Evolutionary conservation across 495 filamentous ascomycete genomes (phyloP).

Genomic region (Tuber indicum): DNA sequence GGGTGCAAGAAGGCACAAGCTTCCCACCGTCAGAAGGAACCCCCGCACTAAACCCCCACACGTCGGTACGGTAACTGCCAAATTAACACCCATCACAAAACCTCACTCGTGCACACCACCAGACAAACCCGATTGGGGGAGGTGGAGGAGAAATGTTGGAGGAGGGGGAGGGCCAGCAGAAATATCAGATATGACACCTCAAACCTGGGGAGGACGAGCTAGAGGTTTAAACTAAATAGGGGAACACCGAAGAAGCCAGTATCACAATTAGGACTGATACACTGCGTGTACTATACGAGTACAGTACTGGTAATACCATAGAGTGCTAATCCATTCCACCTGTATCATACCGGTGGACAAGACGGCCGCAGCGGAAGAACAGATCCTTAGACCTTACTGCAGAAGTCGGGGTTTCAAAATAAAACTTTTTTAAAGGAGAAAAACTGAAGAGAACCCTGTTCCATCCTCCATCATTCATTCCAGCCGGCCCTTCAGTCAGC

Average conservation of each 20-base stretch:
- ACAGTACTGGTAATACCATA: background rate
- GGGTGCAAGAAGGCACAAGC: background rate
- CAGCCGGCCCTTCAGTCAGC: background rate
- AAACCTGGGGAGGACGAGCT: background rate
- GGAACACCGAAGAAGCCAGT: background rate
- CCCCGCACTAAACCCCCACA: background rate
- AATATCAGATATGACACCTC: background rate
- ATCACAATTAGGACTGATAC: background rate
- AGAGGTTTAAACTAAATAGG: background rate
- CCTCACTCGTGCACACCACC: background rate
- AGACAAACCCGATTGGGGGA: background rate
- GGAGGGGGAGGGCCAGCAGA: slow-evolving; percentile 12
- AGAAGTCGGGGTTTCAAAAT: background rate
- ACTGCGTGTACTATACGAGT: background rate
- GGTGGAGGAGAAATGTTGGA: background rate
- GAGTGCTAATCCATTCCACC: background rate
- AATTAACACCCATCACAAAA: slow-evolving; percentile 1
- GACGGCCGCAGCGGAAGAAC: background rate
- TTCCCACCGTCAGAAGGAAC: background rate
- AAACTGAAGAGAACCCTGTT: background rate
- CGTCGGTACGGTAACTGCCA: background rate
- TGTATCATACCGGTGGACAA: background rate
- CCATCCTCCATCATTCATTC: background rate
- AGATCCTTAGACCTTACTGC: background rate
- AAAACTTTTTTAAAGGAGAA: background rate